Percentiles rank a stretch among this genome's conserved stretches.
These are phyloP conservation scores for Dovyalis caffra DNA, from an alignment of 345 rosid genomes.

Conservation along the genomic window DNA sequence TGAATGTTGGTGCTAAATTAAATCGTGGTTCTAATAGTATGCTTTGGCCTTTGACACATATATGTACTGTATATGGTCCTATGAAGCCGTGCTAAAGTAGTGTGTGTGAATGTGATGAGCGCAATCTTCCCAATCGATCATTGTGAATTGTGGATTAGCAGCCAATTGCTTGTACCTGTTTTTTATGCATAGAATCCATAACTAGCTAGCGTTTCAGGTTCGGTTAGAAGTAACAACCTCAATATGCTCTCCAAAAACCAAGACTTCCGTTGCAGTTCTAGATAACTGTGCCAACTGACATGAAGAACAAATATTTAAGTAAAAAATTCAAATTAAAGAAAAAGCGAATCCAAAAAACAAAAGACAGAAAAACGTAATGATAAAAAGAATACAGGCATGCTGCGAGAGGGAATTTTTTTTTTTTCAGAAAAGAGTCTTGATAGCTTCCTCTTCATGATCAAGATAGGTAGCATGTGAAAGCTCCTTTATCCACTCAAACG, in stretches of 20 bases:
- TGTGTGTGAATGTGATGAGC: too few relatives aligned
- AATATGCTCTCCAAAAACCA: neutral
- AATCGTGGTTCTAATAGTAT: too few relatives aligned
- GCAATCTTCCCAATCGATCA: too few relatives aligned
- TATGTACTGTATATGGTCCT: too few relatives aligned
- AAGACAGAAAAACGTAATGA: slow-evolving; percentile 21
- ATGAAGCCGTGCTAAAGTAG: too few relatives aligned
- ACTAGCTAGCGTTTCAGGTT: too few relatives aligned
- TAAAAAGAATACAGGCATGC: slow-evolving; percentile 27
- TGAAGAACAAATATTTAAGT: neutral
- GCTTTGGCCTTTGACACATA: too few relatives aligned
- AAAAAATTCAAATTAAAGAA: slow-evolving; percentile 1
- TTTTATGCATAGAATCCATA: too few relatives aligned
- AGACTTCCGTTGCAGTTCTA: neutral
- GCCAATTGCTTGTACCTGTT: too few relatives aligned
- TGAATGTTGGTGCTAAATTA: too few relatives aligned
- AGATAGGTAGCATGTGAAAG: slow-evolving; percentile 57
- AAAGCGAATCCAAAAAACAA: neutral
- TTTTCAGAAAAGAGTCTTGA: slow-evolving; percentile 3
- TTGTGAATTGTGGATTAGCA: too few relatives aligned
- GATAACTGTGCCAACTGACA: slow-evolving; percentile 12
- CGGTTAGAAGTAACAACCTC: too few relatives aligned
- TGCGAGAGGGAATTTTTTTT: slow-evolving; percentile 16
- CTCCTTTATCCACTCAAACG: slow-evolving; percentile 85
- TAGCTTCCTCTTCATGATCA: slow-evolving; percentile 21